Evolutionary conservation across 2,329 filamentous ascomycete species (phyloP), one percentile per base, ranked within the genome.

Genomic region (Emericellopsis cladophorae): DNA sequence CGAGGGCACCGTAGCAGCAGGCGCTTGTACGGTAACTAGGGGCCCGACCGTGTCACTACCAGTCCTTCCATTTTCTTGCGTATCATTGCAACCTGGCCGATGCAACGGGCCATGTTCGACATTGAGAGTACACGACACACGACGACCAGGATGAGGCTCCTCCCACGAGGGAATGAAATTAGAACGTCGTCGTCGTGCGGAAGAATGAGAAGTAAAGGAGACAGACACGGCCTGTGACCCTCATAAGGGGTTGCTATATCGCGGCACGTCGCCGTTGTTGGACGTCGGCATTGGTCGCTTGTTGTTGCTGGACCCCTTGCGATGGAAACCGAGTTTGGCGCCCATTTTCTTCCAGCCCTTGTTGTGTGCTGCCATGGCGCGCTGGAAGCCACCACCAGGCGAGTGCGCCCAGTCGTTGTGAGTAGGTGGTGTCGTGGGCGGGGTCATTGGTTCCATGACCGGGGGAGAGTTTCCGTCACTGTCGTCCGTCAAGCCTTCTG

Each of bases 351-450:
- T 80, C 76, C 76, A 81, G 39, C 76, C 68, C 43, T 71, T 76
- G 48, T 60, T 72, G 50, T 72, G 68, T 3, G 68, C 69, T 31
- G 67, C 67, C 39, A 75, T 64, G 12, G 72, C 71, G 42, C 70
- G 65, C 38, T 75, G 70, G 18, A 76, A 57, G 12, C 67, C 64
- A n/a, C 67, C 64, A n/a, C 66, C 68, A 5, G 73, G 72, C 45
- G 61, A 61, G 46, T 74, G 71, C 4, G 60, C 56, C 61, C 68
- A 76, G 45, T 79, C 72, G 0, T 34, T 37, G 7, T 74, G 70
- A 1, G 71, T 74, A 0, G 82, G 81, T 29, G 84, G 81, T 4
- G 79, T 84, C 3, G 74, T 84, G 1, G 83, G 83, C 0, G 84
- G 84, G 4, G 84, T 88, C 67, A 86, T 79, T 4, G 71, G 81